These are phyloP conservation scores for Sporisorium exsertum DNA, from an alignment of 1,284 basidiomycete genomes.

Conservation along the genomic window DNA sequence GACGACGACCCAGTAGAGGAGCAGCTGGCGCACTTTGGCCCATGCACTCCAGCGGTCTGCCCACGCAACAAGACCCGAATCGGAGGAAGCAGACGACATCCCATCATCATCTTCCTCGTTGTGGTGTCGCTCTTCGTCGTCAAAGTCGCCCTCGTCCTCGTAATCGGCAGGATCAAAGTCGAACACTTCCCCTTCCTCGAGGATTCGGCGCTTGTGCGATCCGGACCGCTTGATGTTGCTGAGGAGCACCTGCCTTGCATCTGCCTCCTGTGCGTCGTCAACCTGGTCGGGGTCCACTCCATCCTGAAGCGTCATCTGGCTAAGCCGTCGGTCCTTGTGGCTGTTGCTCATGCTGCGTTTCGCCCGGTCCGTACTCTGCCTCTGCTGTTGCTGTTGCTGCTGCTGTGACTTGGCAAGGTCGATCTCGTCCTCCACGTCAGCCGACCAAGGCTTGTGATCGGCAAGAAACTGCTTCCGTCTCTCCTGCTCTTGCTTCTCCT, in stretches of 20 bases:
- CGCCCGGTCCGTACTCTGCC: constrained; percentile 5
- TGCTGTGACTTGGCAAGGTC: constrained; percentile 12
- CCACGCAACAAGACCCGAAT: constrained; percentile 31
- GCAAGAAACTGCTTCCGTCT: constrained; percentile 16
- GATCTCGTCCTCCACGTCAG: constrained; percentile 21
- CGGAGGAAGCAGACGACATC: constrained; percentile 17
- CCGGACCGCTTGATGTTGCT: constrained; percentile 24
- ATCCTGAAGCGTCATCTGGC: constrained; percentile 44
- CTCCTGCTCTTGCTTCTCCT: constrained; percentile 52
- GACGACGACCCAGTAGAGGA: constrained; percentile 29
- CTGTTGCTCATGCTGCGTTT: constrained; percentile 33
- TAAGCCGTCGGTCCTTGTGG: constrained; percentile 31
- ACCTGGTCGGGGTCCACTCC: constrained; percentile 29
- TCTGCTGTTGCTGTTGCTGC: background rate
- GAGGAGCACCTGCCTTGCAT: constrained; percentile 23
- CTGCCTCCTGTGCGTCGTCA: constrained; percentile 13
- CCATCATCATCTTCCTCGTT: constrained; percentile 10
- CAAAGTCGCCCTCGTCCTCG: constrained; percentile 23
- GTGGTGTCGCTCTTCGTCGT: constrained; percentile 16
- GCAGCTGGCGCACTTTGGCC: constrained; percentile 39
- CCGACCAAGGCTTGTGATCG: constrained; percentile 36
- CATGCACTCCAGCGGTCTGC: constrained; percentile 47
- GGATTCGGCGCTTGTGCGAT: constrained; percentile 14
- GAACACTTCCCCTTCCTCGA: constrained; percentile 25
- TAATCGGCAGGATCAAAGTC: constrained; percentile 46